Base-by-base conservation (phyloP, 1,139 yeast species). In the Lizanozyma gosingica region DNA sequence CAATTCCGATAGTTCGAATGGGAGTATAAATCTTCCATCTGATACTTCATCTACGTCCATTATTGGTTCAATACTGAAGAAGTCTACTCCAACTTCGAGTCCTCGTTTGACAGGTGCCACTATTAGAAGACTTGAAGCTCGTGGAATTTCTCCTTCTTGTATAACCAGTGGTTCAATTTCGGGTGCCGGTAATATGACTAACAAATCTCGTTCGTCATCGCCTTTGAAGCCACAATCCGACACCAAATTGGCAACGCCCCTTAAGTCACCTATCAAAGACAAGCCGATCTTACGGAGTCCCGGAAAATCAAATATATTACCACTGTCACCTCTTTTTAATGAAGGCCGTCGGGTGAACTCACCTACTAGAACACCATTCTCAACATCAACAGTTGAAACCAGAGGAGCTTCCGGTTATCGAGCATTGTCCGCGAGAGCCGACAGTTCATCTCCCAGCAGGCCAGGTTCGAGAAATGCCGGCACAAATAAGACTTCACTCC, bases 81-180 rank as follows among this genome's bases (percentile, higher is more conserved):
- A 33, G 3, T 18, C 34, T 2, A 15, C 41, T 3, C 40, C 43
- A 37, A 32, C 34, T n/a, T 50, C 54, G 3, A 46, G 54, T 3
- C 56, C 59, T 1, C 50, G 51, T 34, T 46, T 56, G 14, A 51
- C 65, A 0, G 47, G 54, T 14, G 69, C 69, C 3, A 64, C 68
- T 1, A 22, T 22, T 22, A 22, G 11, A 22, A 22, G 29, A 22
- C 29, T 22, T 22, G 29, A 22, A 22, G 29, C 29, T 22, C 29
- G 29, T 6, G 29, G 29, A 6, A 22, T 22, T 22, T 22, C 29
- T 22, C 29, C 29, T 22, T 22, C 29, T 6, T 6, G 29, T 22
- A 6, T 22, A 11, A 11, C 11, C 6, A 11, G 29, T 6, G 11
- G 29, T 22, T 22, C 29, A 22, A 6, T 11, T 22, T 6, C 11